phyloP scores from a whole-genome alignment of 2,329 filamentous ascomycete genomes.

The Colletotrichum simmondsii region DNA sequence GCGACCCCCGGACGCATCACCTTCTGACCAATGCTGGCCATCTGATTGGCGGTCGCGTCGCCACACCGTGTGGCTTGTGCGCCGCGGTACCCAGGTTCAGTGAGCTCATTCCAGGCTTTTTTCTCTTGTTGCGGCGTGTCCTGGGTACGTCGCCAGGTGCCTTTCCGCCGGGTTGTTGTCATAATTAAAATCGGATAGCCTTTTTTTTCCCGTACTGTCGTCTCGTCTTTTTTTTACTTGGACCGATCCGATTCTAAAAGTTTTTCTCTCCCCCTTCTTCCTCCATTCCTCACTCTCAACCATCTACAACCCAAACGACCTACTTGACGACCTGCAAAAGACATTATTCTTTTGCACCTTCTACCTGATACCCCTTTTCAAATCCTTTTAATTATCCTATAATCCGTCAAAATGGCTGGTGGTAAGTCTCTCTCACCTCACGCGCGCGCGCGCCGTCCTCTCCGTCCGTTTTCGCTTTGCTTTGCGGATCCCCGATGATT shows the following conservation, averaged over 20 bases:
- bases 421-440: constrained; percentile 48
- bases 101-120: constrained; percentile 43
- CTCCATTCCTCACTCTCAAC: constrained; percentile 3
- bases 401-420: constrained; percentile 53
- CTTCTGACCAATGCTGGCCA: constrained; percentile 31
- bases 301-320: constrained; percentile 26
- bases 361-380: constrained; percentile 40
- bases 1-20: constrained; percentile 21
- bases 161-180: constrained; percentile 46
- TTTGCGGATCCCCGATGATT: constrained; percentile 20
- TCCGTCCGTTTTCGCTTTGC: constrained; percentile 4
- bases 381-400: constrained; percentile 30
- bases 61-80: constrained; percentile 47
- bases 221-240: constrained; percentile 40
- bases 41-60: constrained; percentile 49
- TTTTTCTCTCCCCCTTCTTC: constrained; percentile 34
- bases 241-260: constrained; percentile 36
- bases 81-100: constrained; percentile 6
- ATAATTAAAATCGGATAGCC: constrained; percentile 51
- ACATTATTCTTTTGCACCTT: constrained; percentile 34
- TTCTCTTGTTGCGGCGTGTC: constrained; percentile 17
- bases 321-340: constrained; percentile 35
- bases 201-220: constrained; percentile 34
- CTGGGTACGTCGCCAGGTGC: constrained; percentile 35
- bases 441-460: neutral